Base-by-base conservation (phyloP, 2,329 filamentous ascomycete species). In the Madurella fahalii region DNA sequence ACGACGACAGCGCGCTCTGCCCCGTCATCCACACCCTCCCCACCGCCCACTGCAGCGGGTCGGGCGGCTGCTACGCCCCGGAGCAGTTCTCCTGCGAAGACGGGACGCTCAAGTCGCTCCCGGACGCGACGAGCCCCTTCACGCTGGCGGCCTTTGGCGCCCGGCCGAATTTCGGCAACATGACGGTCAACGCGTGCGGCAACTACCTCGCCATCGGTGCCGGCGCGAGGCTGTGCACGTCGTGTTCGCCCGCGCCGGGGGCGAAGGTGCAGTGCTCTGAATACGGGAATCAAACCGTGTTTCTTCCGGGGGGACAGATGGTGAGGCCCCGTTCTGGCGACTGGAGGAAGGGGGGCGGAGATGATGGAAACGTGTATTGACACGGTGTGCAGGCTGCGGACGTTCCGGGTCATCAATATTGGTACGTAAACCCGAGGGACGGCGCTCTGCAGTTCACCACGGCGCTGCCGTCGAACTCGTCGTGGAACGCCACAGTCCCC, bases 161-260 rank as follows among this genome's bases (percentile, higher is more conserved):
- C 13, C 32, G 52, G 31, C 15, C 20, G 13, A 30, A 47, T 4
- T 58, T 53, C 41, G 44, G 40, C 4, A 51, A 53, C 25, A 37
- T 49, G 25, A 30, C 20, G 15, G 45, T 60, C 20, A 56, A 48
- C 37, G 58, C 58, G 2, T 60, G 58, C 32, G 58, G 58, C 0
- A 40, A 45, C 5, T 60, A 60, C 17, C 45, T 60, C 12, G 58
- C 58, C 16, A 42, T 60, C 16, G 58, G 58, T 5, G 58, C 58
- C 30, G 52, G 52, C 25, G 58, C 58, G 8, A 53, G 58, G 25
- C 37, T 56, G 16, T 60, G 58, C 17, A 15, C 34, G 11, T 11
- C 34, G 34, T 37, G 34, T 15, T 37, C 34, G 34, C 11, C 34
- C 11, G 13, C 4, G 9, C 4, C 34, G 4, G 34, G 34, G 11